These are phyloP conservation scores for Termitomyces eurrhizus DNA, from an alignment of 768 basidiomycete genomes.

Conservation along the genomic window DNA sequence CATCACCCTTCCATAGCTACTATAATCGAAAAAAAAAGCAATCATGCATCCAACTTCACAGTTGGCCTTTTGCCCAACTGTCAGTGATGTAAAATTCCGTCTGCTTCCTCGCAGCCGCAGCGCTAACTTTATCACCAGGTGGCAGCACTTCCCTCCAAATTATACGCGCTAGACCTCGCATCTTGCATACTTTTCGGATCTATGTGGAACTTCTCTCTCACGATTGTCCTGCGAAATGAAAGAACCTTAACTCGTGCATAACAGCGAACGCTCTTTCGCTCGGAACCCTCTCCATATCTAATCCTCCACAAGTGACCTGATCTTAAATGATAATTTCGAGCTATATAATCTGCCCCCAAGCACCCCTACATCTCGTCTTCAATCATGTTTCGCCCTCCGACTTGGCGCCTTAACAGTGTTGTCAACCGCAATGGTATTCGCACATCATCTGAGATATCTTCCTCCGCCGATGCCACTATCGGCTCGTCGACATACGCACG, in stretches of 20 bases:
- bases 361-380: not conserved
- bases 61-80: not conserved
- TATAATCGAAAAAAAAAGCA: not conserved
- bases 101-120: not conserved
- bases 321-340: not conserved
- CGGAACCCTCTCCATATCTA: not conserved
- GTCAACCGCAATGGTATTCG: not conserved
- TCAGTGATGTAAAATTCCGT: not conserved
- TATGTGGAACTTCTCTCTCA: not conserved
- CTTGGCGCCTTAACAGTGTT: not conserved
- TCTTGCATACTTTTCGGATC: not conserved
- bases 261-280: not conserved
- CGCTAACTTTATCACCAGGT: conserved; percentile 1
- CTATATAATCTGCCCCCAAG: not conserved
- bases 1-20: not conserved
- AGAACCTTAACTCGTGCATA: not conserved
- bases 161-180: not conserved
- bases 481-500: not conserved
- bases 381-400: not conserved
- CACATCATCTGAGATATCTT: not conserved
- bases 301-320: not conserved
- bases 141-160: not conserved
- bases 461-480: not conserved
- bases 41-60: not conserved
- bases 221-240: not conserved